Evolutionary conservation across 805 yeast species (phyloP).

Genomic region (Yamadazyma akitaensis): DNA sequence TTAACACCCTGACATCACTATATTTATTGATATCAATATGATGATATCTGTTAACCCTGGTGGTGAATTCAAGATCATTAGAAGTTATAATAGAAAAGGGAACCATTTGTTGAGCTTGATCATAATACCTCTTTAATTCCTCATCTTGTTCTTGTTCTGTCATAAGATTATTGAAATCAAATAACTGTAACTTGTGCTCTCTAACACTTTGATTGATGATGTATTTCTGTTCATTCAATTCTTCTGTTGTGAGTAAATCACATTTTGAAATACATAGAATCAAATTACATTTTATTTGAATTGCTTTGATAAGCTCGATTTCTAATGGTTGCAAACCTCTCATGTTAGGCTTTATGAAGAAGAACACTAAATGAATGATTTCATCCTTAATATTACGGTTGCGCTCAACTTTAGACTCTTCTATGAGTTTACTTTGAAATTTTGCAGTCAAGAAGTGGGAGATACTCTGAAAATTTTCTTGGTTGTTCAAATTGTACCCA

Average conservation of each 20-base stretch:
- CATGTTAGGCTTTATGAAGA: constrained; percentile 10
- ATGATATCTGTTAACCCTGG: not conserved
- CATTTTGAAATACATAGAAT: constrained; percentile 11
- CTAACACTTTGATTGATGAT: constrained; percentile 1
- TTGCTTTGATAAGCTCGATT: constrained; percentile 9
- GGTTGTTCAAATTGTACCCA: constrained; percentile 23
- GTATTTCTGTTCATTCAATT: constrained; percentile 8
- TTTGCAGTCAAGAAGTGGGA: constrained; percentile 8
- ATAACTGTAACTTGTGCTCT: constrained; percentile 6
- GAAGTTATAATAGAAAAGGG: constrained; percentile 11
- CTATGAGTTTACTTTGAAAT: constrained; percentile 9
- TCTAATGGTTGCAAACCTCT: constrained; percentile 11
- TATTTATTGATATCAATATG: constrained; percentile 5
- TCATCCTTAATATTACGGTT: constrained; percentile 7
- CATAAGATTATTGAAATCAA: constrained; percentile 3
- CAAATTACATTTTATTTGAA: constrained; percentile 12
- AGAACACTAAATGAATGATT: constrained; percentile 11
- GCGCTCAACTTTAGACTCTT: constrained; percentile 12
- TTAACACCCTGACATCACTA: constrained; percentile 7
- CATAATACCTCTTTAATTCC: constrained; percentile 2
- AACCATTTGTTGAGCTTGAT: not conserved
- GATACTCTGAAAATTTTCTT: constrained; percentile 12
- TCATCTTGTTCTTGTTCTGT: constrained; percentile 7
- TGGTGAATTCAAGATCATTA: not conserved
- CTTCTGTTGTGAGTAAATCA: constrained; percentile 8